These are phyloP conservation scores for Apiospora phragmitis DNA, from an alignment of 2,329 filamentous ascomycete species.

Conservation along the genomic window DNA sequence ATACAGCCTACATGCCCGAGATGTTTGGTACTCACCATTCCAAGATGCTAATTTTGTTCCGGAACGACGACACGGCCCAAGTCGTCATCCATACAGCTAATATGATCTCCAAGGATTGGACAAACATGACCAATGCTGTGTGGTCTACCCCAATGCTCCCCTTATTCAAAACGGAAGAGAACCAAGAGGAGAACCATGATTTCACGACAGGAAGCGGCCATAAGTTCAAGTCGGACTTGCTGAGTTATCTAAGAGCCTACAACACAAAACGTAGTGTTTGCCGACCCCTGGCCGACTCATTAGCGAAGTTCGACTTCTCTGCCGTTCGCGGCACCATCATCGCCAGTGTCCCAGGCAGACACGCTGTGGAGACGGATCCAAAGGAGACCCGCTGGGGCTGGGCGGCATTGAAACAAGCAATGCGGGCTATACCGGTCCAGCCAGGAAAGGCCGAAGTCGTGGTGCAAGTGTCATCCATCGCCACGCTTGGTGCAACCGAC, in stretches of 20 bases:
- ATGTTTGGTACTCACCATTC: conserved; percentile 83
- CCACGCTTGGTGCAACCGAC: conserved; percentile 70
- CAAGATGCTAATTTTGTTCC: conserved; percentile 84
- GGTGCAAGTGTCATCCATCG: conserved; percentile 77
- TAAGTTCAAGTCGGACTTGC: conserved; percentile 74
- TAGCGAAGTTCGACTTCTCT: conserved; percentile 69
- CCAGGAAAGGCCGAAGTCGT: conserved; percentile 49
- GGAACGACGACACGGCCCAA: conserved; percentile 75
- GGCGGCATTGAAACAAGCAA: conserved; percentile 62
- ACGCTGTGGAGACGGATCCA: conserved; percentile 48
- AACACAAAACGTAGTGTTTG: conserved; percentile 57
- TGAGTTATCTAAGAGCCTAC: conserved; percentile 73
- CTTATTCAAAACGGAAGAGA: conserved; percentile 29
- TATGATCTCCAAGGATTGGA: conserved; percentile 87
- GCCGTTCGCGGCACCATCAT: conserved; percentile 69
- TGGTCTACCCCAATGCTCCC: conserved; percentile 77
- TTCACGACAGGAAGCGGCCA: conserved; percentile 57
- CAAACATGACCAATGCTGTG: conserved; percentile 81
- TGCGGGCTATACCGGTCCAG: conserved; percentile 54
- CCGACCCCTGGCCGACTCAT: conserved; percentile 53
- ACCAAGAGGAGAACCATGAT: conserved; percentile 11
- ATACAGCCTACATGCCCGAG: conserved; percentile 77
- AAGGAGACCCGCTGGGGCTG: conserved; percentile 73
- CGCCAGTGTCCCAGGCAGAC: conserved; percentile 74
- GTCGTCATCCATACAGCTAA: conserved; percentile 88